Percentiles rank a stretch among this genome's conserved stretches.
Evolutionary conservation across 1,284 basidiomycete species (phyloP).

Genomic region (Ustilago crameri): DNA sequence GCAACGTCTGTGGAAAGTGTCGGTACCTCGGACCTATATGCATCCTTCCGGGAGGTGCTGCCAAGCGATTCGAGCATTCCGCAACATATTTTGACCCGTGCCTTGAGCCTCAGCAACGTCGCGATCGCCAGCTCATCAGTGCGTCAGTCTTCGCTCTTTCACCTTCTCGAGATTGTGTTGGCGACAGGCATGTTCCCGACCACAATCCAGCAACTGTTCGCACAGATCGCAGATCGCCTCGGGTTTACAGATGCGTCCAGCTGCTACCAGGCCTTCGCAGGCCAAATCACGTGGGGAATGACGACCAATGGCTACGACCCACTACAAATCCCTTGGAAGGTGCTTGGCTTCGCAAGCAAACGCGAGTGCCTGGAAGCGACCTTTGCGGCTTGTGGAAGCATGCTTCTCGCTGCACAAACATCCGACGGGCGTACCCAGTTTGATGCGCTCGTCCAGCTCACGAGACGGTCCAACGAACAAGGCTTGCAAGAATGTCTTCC

Average conservation of each 20-base stretch:
- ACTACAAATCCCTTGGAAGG: conserved; percentile 75
- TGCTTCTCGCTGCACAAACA: conserved; percentile 49
- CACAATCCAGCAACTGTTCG: conserved; percentile 77
- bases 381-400: conserved; percentile 39
- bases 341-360: conserved; percentile 78
- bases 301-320: conserved; percentile 71
- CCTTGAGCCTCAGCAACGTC: conserved; percentile 83
- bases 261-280: conserved; percentile 82
- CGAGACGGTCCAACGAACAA: conserved; percentile 72
- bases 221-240: conserved; percentile 76
- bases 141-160: conserved; percentile 87
- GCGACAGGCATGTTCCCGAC: conserved; percentile 70
- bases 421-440: conserved; percentile 72
- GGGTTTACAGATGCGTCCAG: conserved; percentile 76
- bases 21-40: conserved; percentile 36
- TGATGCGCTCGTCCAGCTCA: conserved; percentile 75
- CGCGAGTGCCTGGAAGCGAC: conserved; percentile 48
- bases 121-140: conserved; percentile 82
- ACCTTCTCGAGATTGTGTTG: conserved; percentile 77
- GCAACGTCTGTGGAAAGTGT: conserved; percentile 18
- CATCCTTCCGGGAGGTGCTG: conserved; percentile 28
- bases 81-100: conserved; percentile 82
- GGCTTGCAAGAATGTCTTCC: conserved; percentile 78
- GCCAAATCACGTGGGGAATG: conserved; percentile 73
- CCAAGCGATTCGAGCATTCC: conserved; percentile 71